phyloP scores from a whole-genome alignment of 352 stramenopile species.

The Globisporangium barbulae region DNA sequence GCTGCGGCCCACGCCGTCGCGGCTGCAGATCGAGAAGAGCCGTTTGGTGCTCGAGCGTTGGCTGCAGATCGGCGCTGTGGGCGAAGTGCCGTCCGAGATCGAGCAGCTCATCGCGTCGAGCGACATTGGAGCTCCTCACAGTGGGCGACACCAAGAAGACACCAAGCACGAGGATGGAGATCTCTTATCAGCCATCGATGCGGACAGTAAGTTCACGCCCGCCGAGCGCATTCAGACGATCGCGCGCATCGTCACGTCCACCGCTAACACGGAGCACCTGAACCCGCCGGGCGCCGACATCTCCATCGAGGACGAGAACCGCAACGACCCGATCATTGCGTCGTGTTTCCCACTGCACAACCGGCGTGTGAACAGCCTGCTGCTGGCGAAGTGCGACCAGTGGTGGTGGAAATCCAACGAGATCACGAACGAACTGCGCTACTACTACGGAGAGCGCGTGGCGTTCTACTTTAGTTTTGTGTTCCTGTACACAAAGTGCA shows the following conservation, averaged over 20 bases:
- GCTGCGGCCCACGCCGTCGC: slow-evolving; percentile 51
- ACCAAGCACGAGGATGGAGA: not conserved
- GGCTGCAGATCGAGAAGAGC: slow-evolving; percentile 78
- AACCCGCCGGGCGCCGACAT: slow-evolving; percentile 79
- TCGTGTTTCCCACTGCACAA: slow-evolving; percentile 87
- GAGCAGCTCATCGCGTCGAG: slow-evolving; percentile 83
- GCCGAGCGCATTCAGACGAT: slow-evolving; percentile 84
- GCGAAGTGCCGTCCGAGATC: slow-evolving; percentile 83
- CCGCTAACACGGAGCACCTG: slow-evolving; percentile 57
- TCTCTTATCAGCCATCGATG: slow-evolving; percentile 17
- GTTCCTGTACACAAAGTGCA: slow-evolving; percentile 82
- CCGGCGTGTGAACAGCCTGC: slow-evolving; percentile 61
- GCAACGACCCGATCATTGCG: slow-evolving; percentile 67
- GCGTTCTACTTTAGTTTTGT: slow-evolving; percentile 87
- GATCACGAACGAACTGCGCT: slow-evolving; percentile 83
- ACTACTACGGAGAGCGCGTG: slow-evolving; percentile 81
- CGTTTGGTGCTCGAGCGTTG: slow-evolving; percentile 78
- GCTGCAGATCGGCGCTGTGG: slow-evolving; percentile 82
- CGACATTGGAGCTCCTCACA: slow-evolving; percentile 46
- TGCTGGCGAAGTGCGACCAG: slow-evolving; percentile 63
- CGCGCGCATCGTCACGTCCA: slow-evolving; percentile 84
- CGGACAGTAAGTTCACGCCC: slow-evolving; percentile 76
- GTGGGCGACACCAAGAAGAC: not conserved
- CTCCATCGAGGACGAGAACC: slow-evolving; percentile 74
- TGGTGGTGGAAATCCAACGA: slow-evolving; percentile 80